Base-by-base conservation (phyloP, 2,329 filamentous ascomycete genomes). In the Fusarium hainanense region DNA sequence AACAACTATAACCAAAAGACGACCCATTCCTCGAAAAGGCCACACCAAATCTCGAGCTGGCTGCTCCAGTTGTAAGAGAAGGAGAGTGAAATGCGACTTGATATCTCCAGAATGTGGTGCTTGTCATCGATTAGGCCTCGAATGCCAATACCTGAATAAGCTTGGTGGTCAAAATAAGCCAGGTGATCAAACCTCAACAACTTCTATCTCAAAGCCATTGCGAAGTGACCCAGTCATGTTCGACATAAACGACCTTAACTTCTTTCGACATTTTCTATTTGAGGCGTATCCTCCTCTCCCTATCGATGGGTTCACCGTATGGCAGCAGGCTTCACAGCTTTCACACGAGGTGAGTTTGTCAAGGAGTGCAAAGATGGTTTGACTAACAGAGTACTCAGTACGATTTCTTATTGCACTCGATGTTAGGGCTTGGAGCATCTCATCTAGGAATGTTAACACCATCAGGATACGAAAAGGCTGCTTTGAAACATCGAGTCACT, bases 181-280 rank as follows among this genome's bases (percentile, higher is more conserved):
- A 18, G 34, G 21, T 21, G 16, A 14, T 18, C 44, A 47, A 40
- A 46, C 4, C 25, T 37, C 59, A 2, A 41, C 48, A 12, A 41
- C 51, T n/a, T 46, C 23, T 6, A 42, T 73, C 47, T 59, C 63
- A n/a, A 62, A 59, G 14, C 58, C 60, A 40, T 63, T 74, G 12
- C 63, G 70, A 37, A 63, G 72, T 18, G 68, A 73, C 4, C 70
- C 74, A 2, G 52, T 56, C 4, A 70, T 72, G 25, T 85, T 84
- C 63, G 78, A 77, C 34, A 70, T 79, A 18, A 75, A 82, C 34
- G 84, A 87, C 58, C 79, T 87, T 74, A 79, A 83, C 21, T 85
- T 85, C 74, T 87, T 87, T 68, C 83, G 85, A 54, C 85, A 87
- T 67, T 87, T 86, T 67, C 67, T 87, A 11, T 76, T 83, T 7